These are phyloP conservation scores for Trametes cinnabarina DNA, from an alignment of 768 basidiomycete species.

Conservation along the genomic window DNA sequence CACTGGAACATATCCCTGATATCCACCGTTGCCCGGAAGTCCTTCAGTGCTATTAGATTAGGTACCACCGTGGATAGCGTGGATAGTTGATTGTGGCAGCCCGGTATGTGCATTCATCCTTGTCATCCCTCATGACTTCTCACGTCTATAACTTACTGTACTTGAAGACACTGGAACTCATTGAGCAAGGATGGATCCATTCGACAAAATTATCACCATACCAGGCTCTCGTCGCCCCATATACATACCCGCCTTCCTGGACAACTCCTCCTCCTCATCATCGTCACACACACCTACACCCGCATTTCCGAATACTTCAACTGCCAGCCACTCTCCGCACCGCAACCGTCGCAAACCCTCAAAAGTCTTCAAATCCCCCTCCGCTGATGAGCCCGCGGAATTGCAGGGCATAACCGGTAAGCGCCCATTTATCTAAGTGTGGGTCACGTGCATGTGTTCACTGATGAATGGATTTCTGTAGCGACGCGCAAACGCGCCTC, in stretches of 20 bases:
- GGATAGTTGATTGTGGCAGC: slow-evolving; percentile 2
- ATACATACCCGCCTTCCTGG: slow-evolving; percentile 9
- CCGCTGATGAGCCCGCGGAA: slow-evolving; percentile 33
- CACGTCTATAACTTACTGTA: not conserved
- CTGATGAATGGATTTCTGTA: slow-evolving; percentile 16
- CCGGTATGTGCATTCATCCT: not conserved
- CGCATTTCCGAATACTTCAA: not conserved
- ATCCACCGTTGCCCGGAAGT: not conserved
- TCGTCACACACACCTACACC: slow-evolving; percentile 10
- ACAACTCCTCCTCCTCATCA: slow-evolving; percentile 5
- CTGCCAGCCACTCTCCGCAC: slow-evolving; percentile 25
- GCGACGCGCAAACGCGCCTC: slow-evolving; percentile 20
- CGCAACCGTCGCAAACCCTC: slow-evolving; percentile 52
- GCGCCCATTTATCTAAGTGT: slow-evolving; percentile 22
- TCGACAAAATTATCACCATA: slow-evolving; percentile 14
- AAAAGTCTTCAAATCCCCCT: slow-evolving; percentile 58
- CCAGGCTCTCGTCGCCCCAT: slow-evolving; percentile 18
- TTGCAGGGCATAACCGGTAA: slow-evolving; percentile 16
- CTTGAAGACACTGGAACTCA: not conserved
- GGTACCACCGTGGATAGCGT: not conserved
- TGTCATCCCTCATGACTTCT: not conserved
- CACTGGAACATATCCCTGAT: not conserved
- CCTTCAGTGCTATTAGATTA: not conserved
- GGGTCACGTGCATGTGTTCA: slow-evolving; percentile 13
- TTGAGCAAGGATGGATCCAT: slow-evolving; percentile 10